Conservation (phyloP, 495 filamentous ascomycete species). For the Aspergillus cristatus region DNA sequence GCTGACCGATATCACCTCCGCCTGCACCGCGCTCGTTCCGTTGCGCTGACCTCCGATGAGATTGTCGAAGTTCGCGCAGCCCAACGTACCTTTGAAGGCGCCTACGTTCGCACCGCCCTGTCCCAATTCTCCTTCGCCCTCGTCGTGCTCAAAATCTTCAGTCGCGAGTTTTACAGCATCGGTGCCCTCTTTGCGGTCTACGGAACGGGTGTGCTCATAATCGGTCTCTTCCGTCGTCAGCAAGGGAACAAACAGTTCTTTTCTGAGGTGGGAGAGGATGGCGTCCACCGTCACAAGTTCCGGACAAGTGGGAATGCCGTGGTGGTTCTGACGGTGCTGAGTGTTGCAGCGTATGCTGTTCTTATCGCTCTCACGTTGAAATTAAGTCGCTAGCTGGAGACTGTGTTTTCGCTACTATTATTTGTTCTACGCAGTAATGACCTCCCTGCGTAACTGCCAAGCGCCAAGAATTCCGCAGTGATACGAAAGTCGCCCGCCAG, state of each 20-base stretch:
- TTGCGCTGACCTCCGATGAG: slow-evolving; percentile 71
- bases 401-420: no score
- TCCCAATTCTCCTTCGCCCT: slow-evolving; percentile 92
- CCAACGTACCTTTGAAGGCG: slow-evolving; percentile 94
- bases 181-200: slow-evolving; percentile 89
- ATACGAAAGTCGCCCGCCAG: background rate
- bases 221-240: slow-evolving; percentile 71
- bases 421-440: no score
- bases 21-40: slow-evolving; percentile 74
- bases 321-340: slow-evolving; percentile 71
- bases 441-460: slow-evolving; percentile 33
- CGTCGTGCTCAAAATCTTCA: slow-evolving; percentile 94
- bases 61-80: slow-evolving; percentile 90
- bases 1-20: slow-evolving; percentile 51
- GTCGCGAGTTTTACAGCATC: slow-evolving; percentile 85
- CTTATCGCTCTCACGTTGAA: slow-evolving; percentile 66
- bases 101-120: slow-evolving; percentile 89
- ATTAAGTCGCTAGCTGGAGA: slow-evolving; percentile 28
- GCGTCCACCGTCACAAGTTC: slow-evolving; percentile 65
- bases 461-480: slow-evolving; percentile 24
- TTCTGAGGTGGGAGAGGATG: slow-evolving; percentile 59
- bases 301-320: slow-evolving; percentile 76
- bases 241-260: slow-evolving; percentile 94
- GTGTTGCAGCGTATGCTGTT: slow-evolving; percentile 70
- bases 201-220: slow-evolving; percentile 72